phyloP scores from a whole-genome alignment of 2,329 filamentous ascomycete genomes.

The Immersiporthe knoxdaviesiana region DNA sequence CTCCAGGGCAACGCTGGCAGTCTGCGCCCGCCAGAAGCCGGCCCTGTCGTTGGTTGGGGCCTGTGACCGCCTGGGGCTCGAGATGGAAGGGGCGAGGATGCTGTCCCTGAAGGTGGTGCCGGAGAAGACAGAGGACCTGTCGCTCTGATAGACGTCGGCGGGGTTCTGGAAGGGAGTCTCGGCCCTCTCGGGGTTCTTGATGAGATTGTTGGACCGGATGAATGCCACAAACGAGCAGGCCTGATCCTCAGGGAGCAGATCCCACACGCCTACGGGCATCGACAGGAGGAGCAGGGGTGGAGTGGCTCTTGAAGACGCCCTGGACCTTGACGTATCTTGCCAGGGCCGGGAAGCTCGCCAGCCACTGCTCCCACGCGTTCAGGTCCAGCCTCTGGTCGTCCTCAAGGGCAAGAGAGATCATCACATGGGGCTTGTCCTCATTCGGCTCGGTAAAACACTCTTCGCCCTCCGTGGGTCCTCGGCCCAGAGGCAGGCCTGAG shows the following conservation, averaged over 20 bases:
- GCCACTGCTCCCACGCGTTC: conserved; percentile 63
- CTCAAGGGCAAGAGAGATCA: conserved; percentile 63
- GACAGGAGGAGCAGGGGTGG: conserved; percentile 61
- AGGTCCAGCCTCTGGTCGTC: conserved; percentile 60
- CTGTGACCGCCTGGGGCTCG: conserved; percentile 27
- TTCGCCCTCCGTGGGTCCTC: conserved; percentile 29
- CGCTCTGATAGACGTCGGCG: conserved; percentile 24
- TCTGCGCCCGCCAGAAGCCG: conserved; percentile 29
- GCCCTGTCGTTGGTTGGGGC: conserved; percentile 6
- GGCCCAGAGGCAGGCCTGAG: conserved; percentile 22
- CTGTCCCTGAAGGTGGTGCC: conserved; percentile 37
- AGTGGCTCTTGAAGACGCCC: conserved; percentile 64
- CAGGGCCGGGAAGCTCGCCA: conserved; percentile 57
- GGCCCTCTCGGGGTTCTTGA: conserved; percentile 38
- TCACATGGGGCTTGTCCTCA: conserved; percentile 61
- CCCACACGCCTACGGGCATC: conserved; percentile 63
- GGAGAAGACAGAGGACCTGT: conserved; percentile 37
- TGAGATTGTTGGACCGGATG: conserved; percentile 60
- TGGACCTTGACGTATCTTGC: conserved; percentile 65
- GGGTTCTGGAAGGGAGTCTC: conserved; percentile 20
- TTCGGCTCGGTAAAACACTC: conserved; percentile 47
- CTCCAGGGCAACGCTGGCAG: conserved; percentile 5
- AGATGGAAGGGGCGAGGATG: conserved; percentile 29
- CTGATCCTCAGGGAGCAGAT: conserved; percentile 59
- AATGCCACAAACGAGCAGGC: conserved; percentile 63